These are phyloP conservation scores for Puccinellia tenuiflora DNA, from an alignment of 176 grass and related monocot genomes.

Conservation along the genomic window DNA sequence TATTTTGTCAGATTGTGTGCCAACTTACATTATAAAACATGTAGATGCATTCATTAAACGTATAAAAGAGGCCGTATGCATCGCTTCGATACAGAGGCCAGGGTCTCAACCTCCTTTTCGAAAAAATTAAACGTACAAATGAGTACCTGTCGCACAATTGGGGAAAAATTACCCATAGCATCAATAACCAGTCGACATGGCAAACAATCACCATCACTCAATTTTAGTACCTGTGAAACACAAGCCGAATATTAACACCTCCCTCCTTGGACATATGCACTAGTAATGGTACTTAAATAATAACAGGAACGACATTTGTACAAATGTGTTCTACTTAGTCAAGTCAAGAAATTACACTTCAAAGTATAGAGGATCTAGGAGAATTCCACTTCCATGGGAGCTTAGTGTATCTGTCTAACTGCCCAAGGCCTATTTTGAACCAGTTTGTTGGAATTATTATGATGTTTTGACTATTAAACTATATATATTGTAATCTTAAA, in stretches of 20 bases:
- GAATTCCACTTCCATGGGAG: too few relatives aligned
- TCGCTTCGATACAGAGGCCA: too few relatives aligned
- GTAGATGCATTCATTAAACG: neutral
- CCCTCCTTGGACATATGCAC: neutral
- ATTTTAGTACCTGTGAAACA: conserved; percentile 50
- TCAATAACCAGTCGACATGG: conserved; percentile 64
- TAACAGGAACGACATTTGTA: neutral
- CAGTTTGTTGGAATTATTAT: neutral
- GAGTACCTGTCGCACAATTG: conserved; percentile 80
- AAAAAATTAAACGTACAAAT: too few relatives aligned
- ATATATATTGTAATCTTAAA: neutral
- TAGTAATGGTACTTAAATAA: neutral
- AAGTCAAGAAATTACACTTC: too few relatives aligned
- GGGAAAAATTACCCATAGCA: conserved; percentile 98
- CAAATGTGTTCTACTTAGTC: neutral
- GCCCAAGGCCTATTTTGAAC: neutral
- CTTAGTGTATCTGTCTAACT: neutral
- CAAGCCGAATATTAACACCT: conserved; percentile 1
- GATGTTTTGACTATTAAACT: neutral
- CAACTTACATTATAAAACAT: neutral
- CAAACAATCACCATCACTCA: conserved; percentile 58
- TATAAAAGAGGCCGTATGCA: too few relatives aligned
- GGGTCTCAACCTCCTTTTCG: too few relatives aligned
- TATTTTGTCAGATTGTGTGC: neutral
- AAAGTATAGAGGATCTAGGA: too few relatives aligned